Evolutionary conservation across 2,329 filamentous ascomycete species (phyloP).

Genomic region (Ceratocystis colombiana): DNA sequence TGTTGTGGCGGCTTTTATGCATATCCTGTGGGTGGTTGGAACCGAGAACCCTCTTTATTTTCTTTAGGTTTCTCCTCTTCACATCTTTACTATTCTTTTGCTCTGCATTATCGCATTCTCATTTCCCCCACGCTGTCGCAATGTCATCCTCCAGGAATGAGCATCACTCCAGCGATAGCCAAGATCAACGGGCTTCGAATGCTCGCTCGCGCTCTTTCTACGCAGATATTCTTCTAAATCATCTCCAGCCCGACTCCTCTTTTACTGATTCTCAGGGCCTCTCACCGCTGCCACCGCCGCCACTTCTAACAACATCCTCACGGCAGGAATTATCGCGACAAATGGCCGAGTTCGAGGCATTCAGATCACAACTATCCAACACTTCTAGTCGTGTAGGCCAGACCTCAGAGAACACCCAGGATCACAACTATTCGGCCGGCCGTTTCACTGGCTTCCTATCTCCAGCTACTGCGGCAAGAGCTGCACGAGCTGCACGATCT

Average conservation of each 20-base stretch:
- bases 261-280: neutral
- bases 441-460: neutral
- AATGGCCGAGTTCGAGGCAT: neutral
- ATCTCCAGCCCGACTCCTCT: neutral
- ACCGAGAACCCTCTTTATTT: neutral
- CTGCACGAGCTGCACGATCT: neutral
- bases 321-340: neutral
- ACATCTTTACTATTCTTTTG: neutral
- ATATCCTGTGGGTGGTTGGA: neutral
- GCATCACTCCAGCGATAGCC: neutral
- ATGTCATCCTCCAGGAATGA: neutral
- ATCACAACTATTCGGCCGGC: neutral
- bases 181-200: neutral
- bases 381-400: neutral
- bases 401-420: neutral
- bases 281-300: neutral
- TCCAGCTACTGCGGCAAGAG: neutral
- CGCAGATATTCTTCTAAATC: neutral
- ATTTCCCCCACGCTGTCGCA: neutral
- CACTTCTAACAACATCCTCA: neutral
- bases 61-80: neutral
- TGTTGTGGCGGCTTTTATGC: slow-evolving; percentile 1
- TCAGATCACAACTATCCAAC: neutral
- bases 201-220: neutral
- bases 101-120: neutral